Conservation (phyloP, 768 basidiomycete genomes). For the Fibroporia radiculosa region DNA sequence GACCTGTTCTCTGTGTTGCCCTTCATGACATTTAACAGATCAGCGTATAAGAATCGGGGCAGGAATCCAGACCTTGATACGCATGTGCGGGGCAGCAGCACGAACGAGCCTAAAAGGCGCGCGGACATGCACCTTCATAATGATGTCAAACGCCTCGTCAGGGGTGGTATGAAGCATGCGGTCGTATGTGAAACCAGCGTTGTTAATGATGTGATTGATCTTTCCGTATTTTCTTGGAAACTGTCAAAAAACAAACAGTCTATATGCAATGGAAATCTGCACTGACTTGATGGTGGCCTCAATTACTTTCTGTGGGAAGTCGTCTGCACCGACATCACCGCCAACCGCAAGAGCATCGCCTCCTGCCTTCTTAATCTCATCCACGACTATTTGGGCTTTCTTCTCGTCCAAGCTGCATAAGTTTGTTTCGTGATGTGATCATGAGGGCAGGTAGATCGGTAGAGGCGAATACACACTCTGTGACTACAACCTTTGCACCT, state of each 20-base stretch:
- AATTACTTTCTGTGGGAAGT: constrained; percentile 74
- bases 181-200: constrained; percentile 77
- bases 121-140: constrained; percentile 77
- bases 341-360: constrained; percentile 69
- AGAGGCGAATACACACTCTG: constrained; percentile 47
- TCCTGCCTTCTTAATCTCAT: constrained; percentile 65
- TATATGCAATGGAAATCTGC: background rate
- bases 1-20: constrained; percentile 62
- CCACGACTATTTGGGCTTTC: constrained; percentile 56
- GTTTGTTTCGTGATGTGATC: constrained; percentile 4
- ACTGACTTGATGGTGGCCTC: constrained; percentile 69
- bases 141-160: constrained; percentile 76
- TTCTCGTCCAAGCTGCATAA: constrained; percentile 57
- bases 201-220: constrained; percentile 84
- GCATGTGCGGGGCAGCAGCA: constrained; percentile 80
- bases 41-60: background rate
- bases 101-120: constrained; percentile 82
- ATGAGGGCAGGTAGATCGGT: background rate
- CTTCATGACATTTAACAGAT: background rate
- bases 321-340: constrained; percentile 78
- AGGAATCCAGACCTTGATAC: constrained; percentile 46
- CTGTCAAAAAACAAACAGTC: background rate
- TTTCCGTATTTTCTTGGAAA: constrained; percentile 65
- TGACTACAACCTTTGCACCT: constrained; percentile 80
- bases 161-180: constrained; percentile 85